Conservation (phyloP, 768 basidiomycete genomes). For the Dendrothele bispora region DNA sequence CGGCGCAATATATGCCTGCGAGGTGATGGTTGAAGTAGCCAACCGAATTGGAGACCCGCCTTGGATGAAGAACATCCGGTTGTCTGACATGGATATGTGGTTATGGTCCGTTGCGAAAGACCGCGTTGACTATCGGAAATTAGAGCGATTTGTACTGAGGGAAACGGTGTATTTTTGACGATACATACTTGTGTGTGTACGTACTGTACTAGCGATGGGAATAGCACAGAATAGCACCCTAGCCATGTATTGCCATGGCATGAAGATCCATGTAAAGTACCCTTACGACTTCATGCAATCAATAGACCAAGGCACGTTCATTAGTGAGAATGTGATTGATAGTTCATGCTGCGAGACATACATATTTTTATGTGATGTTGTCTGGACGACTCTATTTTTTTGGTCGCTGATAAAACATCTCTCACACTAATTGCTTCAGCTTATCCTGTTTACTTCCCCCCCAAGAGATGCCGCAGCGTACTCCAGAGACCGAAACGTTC, state of each 20-base stretch:
- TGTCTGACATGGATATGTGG: constrained; percentile 73
- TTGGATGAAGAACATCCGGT: constrained; percentile 59
- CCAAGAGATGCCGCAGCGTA: constrained; percentile 14
- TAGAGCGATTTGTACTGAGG: constrained; percentile 65
- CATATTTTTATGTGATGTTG: no score
- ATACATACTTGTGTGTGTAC: constrained; percentile 1
- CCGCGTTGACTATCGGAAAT: constrained; percentile 62
- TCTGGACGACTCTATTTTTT: neutral
- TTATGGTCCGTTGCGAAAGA: constrained; percentile 85
- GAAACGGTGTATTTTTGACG: constrained; percentile 70
- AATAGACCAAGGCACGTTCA: no score
- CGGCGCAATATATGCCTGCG: constrained; percentile 78
- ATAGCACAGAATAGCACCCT: no score
- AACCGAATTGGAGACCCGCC: constrained; percentile 32
- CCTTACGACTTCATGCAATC: no score
- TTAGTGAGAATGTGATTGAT: neutral
- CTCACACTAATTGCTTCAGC: neutral
- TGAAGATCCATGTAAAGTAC: no score
- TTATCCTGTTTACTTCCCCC: neutral
- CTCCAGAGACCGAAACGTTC: constrained; percentile 38
- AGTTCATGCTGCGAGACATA: no score
- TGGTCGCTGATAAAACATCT: neutral
- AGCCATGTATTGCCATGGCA: no score
- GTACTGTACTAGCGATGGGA: neutral
- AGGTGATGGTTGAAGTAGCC: constrained; percentile 60